phyloP scores from a whole-genome alignment of 2,329 filamentous ascomycete genomes.

The Orbilia blumenaviensis region DNA sequence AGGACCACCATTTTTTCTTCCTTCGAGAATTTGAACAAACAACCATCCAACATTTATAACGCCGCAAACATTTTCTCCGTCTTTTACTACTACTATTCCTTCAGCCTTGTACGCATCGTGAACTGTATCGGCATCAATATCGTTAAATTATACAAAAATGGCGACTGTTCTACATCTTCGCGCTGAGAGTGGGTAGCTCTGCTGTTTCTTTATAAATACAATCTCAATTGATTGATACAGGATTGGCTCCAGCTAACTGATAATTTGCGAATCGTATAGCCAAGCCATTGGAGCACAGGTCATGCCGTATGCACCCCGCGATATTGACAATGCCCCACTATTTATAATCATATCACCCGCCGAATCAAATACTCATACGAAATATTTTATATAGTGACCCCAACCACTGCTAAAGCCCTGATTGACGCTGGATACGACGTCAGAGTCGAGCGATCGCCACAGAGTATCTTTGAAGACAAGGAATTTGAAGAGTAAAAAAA shows the following conservation, averaged over 20 bases:
- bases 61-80: background rate
- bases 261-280: conserved; percentile 57
- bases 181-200: conserved; percentile 60
- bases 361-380: conserved; percentile 1
- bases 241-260: too few species aligned
- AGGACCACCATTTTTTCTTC: conserved; percentile 1
- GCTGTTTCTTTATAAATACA: background rate
- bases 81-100: background rate
- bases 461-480: conserved; percentile 71
- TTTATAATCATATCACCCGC: background rate
- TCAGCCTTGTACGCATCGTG: too few species aligned
- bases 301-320: conserved; percentile 59
- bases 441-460: conserved; percentile 73
- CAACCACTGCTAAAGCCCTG: conserved; percentile 70
- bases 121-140: background rate
- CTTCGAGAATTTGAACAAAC: background rate
- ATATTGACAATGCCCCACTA: conserved; percentile 27
- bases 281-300: conserved; percentile 62
- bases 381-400: conserved; percentile 60
- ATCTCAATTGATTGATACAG: conserved; percentile 9
- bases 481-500: conserved; percentile 67
- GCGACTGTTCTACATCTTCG: conserved; percentile 61
- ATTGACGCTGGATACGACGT: conserved; percentile 75
- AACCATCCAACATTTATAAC: background rate
- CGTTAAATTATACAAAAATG: conserved; percentile 58